Evolutionary conservation across 1,284 basidiomycete species (phyloP), one percentile per base, ranked within the genome.

Genomic region (Cryptococcus floricola): DNA sequence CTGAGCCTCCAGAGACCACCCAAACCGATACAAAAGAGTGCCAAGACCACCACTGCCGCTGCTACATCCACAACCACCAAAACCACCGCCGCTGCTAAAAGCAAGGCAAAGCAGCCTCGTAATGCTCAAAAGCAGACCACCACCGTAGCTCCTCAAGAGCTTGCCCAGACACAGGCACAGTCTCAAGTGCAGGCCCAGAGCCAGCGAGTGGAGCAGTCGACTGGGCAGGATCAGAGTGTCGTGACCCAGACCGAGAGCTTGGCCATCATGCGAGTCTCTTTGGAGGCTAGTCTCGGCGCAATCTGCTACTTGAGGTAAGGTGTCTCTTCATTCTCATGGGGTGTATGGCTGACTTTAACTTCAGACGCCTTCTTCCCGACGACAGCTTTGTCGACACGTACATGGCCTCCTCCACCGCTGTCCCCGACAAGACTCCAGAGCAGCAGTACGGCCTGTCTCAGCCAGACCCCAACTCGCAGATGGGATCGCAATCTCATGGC

Each of bases 231-330:
- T 25, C 42, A 39, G 18, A 16, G 10, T 4, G 50, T 51, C 25
- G 48, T 56, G 25, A 53, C 46, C 16, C 51, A 53, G 18, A 25
- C 48, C n/a, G 59, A 60, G 5, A 57, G 56, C 34, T 48, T 60
- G 8, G 18, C 44, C 16, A 48, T 57, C 12, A 12, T 60, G 19
- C 39, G 48, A 10, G 44, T 43, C 1, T 31, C 50, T 3, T 44
- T 63, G 16, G 46, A 58, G 12, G 56, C 58, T 14, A 51, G 48
- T 42, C 37, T 63, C 10, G 54, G 59, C 1, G 50, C 43, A 3
- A 58, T 63, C 25, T 57, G 56, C 28, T 63, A 54, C 45, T 52
- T 60, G 3, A 46, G 61, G 61, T 60, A 14, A 53, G 58, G 45
- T 28, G 16, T 41, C 18, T 19, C 25, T 31, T n/a, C 38, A 19